Percentiles rank a stretch among this genome's conserved stretches.
Conservation (phyloP, 116 monocot species). For the Zostera marina region DNA sequence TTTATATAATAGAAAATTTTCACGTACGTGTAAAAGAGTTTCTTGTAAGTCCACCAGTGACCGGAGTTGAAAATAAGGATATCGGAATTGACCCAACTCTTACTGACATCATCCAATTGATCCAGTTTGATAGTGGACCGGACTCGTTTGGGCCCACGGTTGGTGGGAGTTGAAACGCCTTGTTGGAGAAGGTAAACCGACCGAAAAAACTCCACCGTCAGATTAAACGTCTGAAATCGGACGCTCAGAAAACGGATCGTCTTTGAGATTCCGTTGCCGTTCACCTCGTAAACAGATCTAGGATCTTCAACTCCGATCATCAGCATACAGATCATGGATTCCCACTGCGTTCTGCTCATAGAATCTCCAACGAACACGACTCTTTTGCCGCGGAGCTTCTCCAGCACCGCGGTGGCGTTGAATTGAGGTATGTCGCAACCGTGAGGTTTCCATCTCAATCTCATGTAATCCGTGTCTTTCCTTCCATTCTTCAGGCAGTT, state of each 20-base stretch:
- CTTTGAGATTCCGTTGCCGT: constrained; percentile 77
- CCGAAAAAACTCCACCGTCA: constrained; percentile 80
- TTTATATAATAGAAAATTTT: no score
- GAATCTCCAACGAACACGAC: constrained; percentile 93
- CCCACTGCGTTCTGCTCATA: constrained; percentile 99
- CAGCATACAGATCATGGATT: constrained; percentile 88
- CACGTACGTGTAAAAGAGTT: constrained; percentile 85
- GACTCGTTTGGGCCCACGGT: constrained; percentile 47
- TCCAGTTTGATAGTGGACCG: constrained; percentile 55
- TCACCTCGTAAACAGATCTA: constrained; percentile 64
- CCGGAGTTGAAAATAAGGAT: constrained; percentile 72
- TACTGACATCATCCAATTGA: constrained; percentile 56
- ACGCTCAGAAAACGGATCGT: constrained; percentile 80
- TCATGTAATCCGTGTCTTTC: constrained; percentile 53
- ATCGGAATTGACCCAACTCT: constrained; percentile 64
- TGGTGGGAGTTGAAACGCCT: constrained; percentile 20
- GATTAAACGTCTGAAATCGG: constrained; percentile 44
- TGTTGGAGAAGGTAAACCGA: constrained; percentile 78
- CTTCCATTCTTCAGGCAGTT: constrained; percentile 93
- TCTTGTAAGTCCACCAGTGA: constrained; percentile 89
- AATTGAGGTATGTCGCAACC: constrained; percentile 61
- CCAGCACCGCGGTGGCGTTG: constrained; percentile 22
- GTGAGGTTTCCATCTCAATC: constrained; percentile 87
- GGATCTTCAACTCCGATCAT: constrained; percentile 68
- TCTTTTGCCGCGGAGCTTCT: constrained; percentile 58